Evolutionary conservation across 2,329 filamentous ascomycete genomes (phyloP), one percentile per base, ranked within the genome.

Genomic region (Aspergillus hortae): DNA sequence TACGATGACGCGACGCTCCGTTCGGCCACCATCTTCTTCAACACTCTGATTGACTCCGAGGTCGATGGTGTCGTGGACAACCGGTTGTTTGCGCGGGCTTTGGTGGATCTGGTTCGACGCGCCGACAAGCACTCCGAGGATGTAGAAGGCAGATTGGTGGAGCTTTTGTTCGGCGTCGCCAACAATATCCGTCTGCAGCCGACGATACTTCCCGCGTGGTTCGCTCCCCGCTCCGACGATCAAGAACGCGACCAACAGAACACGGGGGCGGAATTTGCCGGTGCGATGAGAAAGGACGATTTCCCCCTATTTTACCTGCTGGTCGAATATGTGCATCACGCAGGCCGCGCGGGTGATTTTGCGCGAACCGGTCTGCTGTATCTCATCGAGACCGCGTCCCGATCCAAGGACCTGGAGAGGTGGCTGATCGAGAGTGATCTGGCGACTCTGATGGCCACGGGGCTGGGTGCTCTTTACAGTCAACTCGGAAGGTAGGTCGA

Each of bases 401-500:
- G 85, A 59, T 95, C 91, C 1, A 82, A 85, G 17, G 82, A 85
- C 1, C 72, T 99, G 53, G 94, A 99, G 74, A 89, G 90, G 64
- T 99, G 94, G 94, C 89, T 99, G 58, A 90, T 97, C 44, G 92
- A 96, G 67, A 96, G 92, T 69, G 94, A 99, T 68, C 78, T 99
- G 48, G 94, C 94, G 11, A 97, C 94, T 0, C 78, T 97, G 58
- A 97, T 99, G 94, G 94, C 94, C 3, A 97, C 91, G 0, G 94
- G 94, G 0, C 75, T 99, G 1, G 94, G 94, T 14, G 94, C 85
- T 9, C 82, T 79, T 65, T 88, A 88, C 68, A 88, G 85, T 62
- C 84, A 87, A 62, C 72, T 88, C 54, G 86, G 83, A 68, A 80
- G 82, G 75, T 81, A 54, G 60, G 72, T 61, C 21, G 10, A 6